These are phyloP conservation scores for Citeromyces nyonsensis DNA, from an alignment of 805 yeast species.

Conservation along the genomic window DNA sequence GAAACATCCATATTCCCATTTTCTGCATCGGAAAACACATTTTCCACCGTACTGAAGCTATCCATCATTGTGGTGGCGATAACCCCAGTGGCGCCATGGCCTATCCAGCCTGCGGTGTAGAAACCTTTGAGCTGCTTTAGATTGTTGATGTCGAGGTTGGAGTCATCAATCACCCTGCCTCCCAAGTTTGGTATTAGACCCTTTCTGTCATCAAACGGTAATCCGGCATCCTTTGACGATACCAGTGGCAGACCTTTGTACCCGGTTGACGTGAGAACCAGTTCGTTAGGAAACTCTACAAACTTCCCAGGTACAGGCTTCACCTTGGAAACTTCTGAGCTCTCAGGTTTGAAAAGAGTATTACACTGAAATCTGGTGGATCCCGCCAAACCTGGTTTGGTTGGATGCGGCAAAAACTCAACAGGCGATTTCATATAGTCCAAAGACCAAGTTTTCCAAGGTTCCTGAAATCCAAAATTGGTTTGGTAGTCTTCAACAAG, in stretches of 20 bases:
- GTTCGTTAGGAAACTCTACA: conserved; percentile 28
- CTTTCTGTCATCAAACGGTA: conserved; percentile 25
- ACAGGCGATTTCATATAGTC: conserved; percentile 58
- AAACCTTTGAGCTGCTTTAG: conserved; percentile 30
- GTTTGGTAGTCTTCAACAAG: conserved; percentile 44
- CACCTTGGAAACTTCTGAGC: conserved; percentile 16
- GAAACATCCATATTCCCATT: too few species aligned
- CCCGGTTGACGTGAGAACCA: conserved; percentile 73
- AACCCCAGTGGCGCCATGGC: conserved; percentile 76
- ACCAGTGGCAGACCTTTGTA: conserved; percentile 52
- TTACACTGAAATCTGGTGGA: conserved; percentile 36
- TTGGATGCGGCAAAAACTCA: conserved; percentile 23
- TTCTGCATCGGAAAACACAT: conserved; percentile 39
- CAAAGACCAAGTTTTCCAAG: conserved; percentile 39
- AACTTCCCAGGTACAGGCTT: conserved; percentile 19
- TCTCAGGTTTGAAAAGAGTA: conserved; percentile 20
- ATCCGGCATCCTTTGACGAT: conserved; percentile 36
- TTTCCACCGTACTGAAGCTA: conserved; percentile 60
- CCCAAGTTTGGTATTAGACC: conserved; percentile 30
- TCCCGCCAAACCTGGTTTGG: conserved; percentile 20
- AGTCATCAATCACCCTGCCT: conserved; percentile 22
- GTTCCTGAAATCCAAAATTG: conserved; percentile 6
- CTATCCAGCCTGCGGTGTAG: conserved; percentile 86
- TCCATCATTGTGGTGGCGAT: conserved; percentile 85
- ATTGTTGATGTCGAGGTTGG: conserved; percentile 3